These are phyloP conservation scores for Nakazawaea peltata DNA, from an alignment of 805 yeast genomes.

Conservation along the genomic window DNA sequence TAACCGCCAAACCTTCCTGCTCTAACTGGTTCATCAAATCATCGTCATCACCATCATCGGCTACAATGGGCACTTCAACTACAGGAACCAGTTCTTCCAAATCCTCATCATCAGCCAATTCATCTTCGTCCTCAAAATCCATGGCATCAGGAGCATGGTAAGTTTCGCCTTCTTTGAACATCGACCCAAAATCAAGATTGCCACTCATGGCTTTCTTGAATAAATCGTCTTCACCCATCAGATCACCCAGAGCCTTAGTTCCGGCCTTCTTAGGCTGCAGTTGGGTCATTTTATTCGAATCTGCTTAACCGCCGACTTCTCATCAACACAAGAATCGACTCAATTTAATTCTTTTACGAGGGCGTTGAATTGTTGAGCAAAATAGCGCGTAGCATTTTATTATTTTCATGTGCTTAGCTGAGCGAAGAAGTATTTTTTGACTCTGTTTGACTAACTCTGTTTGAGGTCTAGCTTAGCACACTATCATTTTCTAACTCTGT, in stretches of 20 bases:
- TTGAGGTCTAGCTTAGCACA: too few relatives aligned
- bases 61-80: constrained; percentile 12
- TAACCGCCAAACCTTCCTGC: constrained; percentile 28
- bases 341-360: too few relatives aligned
- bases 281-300: too few relatives aligned
- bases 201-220: constrained; percentile 24
- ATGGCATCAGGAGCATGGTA: constrained; percentile 87
- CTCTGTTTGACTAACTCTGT: too few relatives aligned
- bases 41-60: constrained; percentile 24
- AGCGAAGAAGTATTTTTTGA: too few relatives aligned
- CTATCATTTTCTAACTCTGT: too few relatives aligned
- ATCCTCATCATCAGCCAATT: constrained; percentile 81
- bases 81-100: constrained; percentile 21
- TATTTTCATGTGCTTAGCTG: too few relatives aligned
- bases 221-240: constrained; percentile 19
- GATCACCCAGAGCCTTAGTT: constrained; percentile 1
- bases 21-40: constrained; percentile 30
- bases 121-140: constrained; percentile 92
- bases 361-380: too few relatives aligned
- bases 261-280: background rate
- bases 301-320: too few relatives aligned
- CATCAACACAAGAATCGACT: too few relatives aligned
- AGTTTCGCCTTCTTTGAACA: constrained; percentile 38
- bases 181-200: constrained; percentile 21
- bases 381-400: too few relatives aligned